A percentile compares a stretch with the other conserved stretches of the same genome.
phyloP scores from a whole-genome alignment of 495 filamentous ascomycete genomes.

The Aspergillus mulundensis region DNA sequence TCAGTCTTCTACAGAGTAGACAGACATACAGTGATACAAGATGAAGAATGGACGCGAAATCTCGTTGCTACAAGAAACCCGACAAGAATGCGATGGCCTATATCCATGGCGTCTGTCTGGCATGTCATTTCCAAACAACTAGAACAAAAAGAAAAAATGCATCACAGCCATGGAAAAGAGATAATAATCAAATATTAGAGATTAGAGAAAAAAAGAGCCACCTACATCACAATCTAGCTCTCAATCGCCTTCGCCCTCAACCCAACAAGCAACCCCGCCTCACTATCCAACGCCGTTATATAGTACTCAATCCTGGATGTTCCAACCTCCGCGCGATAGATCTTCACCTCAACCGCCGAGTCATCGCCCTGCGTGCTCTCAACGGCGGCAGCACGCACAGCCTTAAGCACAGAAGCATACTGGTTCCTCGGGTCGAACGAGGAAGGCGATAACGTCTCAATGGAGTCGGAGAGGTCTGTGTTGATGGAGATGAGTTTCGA shows the following conservation, averaged over 20 bases:
- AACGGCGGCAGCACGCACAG: conserved; percentile 32
- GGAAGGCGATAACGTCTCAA: conserved; percentile 31
- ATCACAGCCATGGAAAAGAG: neutral
- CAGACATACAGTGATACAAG: neutral
- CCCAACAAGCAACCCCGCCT: conserved; percentile 59
- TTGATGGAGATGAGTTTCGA: conserved; percentile 36
- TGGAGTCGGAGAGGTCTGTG: conserved; percentile 27
- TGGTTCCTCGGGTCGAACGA: conserved; percentile 42
- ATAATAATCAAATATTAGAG: neutral
- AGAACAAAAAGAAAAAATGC: neutral
- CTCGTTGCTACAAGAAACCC: neutral
- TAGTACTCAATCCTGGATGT: conserved; percentile 70
- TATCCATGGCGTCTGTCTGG: no score
- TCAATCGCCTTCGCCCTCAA: conserved; percentile 73
- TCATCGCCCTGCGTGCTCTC: conserved; percentile 25
- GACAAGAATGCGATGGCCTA: neutral
- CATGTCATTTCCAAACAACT: neutral
- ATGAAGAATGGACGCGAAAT: neutral
- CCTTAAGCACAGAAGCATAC: conserved; percentile 27
- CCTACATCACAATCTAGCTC: conserved; percentile 38
- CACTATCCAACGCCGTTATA: conserved; percentile 58
- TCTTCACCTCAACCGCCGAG: conserved; percentile 59
- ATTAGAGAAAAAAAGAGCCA: neutral
- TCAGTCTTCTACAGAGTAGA: neutral
- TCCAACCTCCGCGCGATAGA: conserved; percentile 64